A percentile compares a stretch with the other conserved stretches of the same genome.
Conservation (phyloP, 768 basidiomycete species). For the Crassisporium funariophilum region DNA sequence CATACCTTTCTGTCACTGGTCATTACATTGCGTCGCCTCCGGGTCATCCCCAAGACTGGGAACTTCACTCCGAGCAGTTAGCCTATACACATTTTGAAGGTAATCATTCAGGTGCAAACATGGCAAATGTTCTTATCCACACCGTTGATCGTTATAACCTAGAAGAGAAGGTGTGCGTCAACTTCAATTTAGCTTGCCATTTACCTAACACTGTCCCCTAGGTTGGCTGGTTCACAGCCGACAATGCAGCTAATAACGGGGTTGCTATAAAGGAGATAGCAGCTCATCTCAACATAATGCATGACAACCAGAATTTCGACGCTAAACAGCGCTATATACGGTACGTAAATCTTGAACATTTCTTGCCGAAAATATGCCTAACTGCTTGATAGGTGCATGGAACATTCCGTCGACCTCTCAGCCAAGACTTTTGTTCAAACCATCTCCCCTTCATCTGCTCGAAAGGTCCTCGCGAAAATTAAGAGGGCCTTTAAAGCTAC, state of each 20-base stretch:
- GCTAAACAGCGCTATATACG: slow-evolving; percentile 19
- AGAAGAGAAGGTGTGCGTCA: slow-evolving; percentile 20
- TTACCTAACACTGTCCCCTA: slow-evolving; percentile 10
- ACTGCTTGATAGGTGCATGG: slow-evolving; percentile 32
- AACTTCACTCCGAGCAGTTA: slow-evolving; percentile 14
- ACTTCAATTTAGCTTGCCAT: not conserved
- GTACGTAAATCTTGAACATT: slow-evolving; percentile 12
- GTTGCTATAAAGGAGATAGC: slow-evolving; percentile 23
- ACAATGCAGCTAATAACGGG: slow-evolving; percentile 31
- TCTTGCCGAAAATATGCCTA: not conserved
- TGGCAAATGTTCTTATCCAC: slow-evolving; percentile 11
- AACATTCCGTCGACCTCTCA: slow-evolving; percentile 31
- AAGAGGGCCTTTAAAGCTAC: not conserved
- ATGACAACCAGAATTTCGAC: slow-evolving; percentile 19
- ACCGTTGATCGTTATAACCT: slow-evolving; percentile 21
- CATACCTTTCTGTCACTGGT: slow-evolving; percentile 17
- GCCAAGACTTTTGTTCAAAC: slow-evolving; percentile 28
- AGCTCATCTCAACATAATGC: slow-evolving; percentile 11
- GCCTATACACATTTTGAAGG: slow-evolving; percentile 15
- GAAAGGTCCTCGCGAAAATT: not conserved
- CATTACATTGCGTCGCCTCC: slow-evolving; percentile 18
- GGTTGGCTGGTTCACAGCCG: slow-evolving; percentile 33
- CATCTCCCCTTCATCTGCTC: slow-evolving; percentile 14
- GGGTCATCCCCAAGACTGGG: slow-evolving; percentile 15
- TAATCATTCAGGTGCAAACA: slow-evolving; percentile 19